Evolutionary conservation across 345 rosid genomes (phyloP).

Genomic region (Gynandropsis gynandra): DNA sequence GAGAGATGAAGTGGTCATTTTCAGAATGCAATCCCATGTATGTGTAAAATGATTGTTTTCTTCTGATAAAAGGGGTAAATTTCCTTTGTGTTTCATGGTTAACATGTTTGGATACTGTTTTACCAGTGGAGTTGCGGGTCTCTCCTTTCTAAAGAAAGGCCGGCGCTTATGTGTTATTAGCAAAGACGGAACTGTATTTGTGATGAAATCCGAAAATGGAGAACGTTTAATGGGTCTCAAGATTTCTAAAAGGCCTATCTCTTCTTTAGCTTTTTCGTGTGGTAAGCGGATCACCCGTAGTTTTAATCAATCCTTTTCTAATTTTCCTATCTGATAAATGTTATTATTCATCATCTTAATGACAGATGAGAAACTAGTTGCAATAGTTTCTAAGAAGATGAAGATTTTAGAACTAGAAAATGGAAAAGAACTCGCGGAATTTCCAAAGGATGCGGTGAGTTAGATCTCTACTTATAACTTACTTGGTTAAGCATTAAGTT

Average conservation of each 20-base stretch:
- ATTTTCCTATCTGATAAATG: conserved; percentile 9
- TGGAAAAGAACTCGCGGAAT: conserved; percentile 38
- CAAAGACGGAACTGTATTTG: conserved; percentile 28
- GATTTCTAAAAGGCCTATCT: conserved; percentile 31
- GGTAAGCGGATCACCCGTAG: conserved; percentile 23
- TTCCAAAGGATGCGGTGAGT: conserved; percentile 29
- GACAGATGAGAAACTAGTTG: conserved; percentile 33
- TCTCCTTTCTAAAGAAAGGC: conserved; percentile 34
- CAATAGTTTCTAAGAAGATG: conserved; percentile 24
- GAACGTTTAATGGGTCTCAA: conserved; percentile 28
- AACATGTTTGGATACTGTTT: background rate
- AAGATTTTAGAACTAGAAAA: conserved; percentile 27
- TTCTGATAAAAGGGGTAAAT: background rate
- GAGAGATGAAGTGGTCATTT: conserved; percentile 36
- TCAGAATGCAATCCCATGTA: conserved; percentile 30
- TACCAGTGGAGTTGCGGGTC: conserved; percentile 35
- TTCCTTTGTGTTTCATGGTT: conserved; percentile 7
- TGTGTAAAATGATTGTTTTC: background rate
- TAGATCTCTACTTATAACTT: background rate
- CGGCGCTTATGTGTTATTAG: conserved; percentile 29
- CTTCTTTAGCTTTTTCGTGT: conserved; percentile 30
- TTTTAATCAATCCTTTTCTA: background rate
- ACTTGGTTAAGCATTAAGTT: background rate
- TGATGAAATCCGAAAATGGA: conserved; percentile 34
- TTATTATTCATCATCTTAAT: conserved; percentile 3